Evolutionary conservation across 192 early-diverging fungal genomes (phyloP).

Genomic region (Allomyces macrogynus): DNA sequence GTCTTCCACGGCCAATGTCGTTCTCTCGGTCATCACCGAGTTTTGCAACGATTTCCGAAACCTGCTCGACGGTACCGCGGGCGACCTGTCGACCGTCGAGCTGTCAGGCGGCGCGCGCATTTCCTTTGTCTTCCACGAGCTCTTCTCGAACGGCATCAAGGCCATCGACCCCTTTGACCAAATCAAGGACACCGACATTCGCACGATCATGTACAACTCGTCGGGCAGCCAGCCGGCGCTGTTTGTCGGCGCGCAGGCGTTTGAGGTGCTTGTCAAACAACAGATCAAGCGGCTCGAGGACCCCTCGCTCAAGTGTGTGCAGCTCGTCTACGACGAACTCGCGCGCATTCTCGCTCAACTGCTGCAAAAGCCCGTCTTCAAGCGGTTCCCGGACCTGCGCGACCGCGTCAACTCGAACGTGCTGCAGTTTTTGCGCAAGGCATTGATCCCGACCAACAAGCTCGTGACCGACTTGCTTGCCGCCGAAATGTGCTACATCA

Average conservation of each 20-base stretch:
- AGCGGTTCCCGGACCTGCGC: slow-evolving; percentile 85
- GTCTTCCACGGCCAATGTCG: slow-evolving; percentile 60
- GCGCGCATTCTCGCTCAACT: slow-evolving; percentile 83
- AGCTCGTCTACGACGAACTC: slow-evolving; percentile 94
- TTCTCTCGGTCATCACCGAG: slow-evolving; percentile 95
- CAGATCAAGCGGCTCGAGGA: slow-evolving; percentile 98
- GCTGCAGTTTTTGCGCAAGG: slow-evolving; percentile 81
- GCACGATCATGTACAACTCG: slow-evolving; percentile 95
- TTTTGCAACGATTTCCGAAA: slow-evolving; percentile 94
- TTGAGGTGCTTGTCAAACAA: slow-evolving; percentile 95
- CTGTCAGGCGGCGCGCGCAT: slow-evolving; percentile 96
- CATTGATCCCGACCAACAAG: slow-evolving; percentile 78
- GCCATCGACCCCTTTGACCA: slow-evolving; percentile 95
- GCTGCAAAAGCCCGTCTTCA: slow-evolving; percentile 81
- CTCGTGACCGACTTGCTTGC: slow-evolving; percentile 76
- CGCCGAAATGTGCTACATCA: slow-evolving; percentile 93
- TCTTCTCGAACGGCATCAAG: slow-evolving; percentile 77
- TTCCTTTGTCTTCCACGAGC: slow-evolving; percentile 97
- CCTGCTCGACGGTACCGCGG: slow-evolving; percentile 85
- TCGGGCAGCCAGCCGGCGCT: slow-evolving; percentile 90
- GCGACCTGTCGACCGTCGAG: slow-evolving; percentile 85
- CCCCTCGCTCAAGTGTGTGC: slow-evolving; percentile 83
- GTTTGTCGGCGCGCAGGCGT: slow-evolving; percentile 95
- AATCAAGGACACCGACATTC: slow-evolving; percentile 96
- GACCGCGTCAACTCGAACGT: slow-evolving; percentile 88